Evolutionary conservation across 208 protist species (phyloP), one percentile per base, ranked within the genome.

Genomic region (Naegleria lovaniensis): DNA sequence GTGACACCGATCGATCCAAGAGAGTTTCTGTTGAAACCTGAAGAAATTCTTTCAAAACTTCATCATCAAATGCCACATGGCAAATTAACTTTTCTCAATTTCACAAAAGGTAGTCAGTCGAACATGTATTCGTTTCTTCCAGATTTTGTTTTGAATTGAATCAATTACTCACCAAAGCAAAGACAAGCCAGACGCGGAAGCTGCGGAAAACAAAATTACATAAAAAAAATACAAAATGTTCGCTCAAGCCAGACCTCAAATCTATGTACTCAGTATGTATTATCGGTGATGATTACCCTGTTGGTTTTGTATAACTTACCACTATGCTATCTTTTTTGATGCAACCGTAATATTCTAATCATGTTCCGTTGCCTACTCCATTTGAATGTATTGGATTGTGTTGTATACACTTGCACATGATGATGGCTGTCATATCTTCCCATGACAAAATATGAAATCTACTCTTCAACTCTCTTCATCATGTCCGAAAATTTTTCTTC

Each of bases 221-320:
- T 0, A 79, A 79, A 79, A 36, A 79, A 25, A 79, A 36, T 13
- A 29, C 67, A 79, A 25, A 79, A 79, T 79, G 67, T 79, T 79
- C n/a, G 67, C 67, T 2, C 67, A 79, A 79, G 16, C 67, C 9
- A 79, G 25, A 79, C 67, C 67, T 36, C 67, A 79, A 79, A 79
- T 79, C n/a, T 79, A 15, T n/a, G 67, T 79, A 36, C 67, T 79
- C n/a, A 79, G 67, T 79, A 36, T 36, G 67, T 79, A 79, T 79
- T 67, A 67, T 29, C 25, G 13, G 19, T 29, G 1, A 75, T n/a
- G 19, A 75, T n/a, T 75, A 75, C 1, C n/a, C 25, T n/a, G 25
- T 75, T 75, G 19, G n/a, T 75, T 75, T 75, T 75, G 25, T 75
- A 75, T 75, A 16, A 75, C 25, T 75, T 16, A n/a, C 4, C 13